A percentile compares a stretch with the other conserved stretches of the same genome.
Conservation (phyloP, 2,329 filamentous ascomycete genomes). For the Colletotrichum lentis region DNA sequence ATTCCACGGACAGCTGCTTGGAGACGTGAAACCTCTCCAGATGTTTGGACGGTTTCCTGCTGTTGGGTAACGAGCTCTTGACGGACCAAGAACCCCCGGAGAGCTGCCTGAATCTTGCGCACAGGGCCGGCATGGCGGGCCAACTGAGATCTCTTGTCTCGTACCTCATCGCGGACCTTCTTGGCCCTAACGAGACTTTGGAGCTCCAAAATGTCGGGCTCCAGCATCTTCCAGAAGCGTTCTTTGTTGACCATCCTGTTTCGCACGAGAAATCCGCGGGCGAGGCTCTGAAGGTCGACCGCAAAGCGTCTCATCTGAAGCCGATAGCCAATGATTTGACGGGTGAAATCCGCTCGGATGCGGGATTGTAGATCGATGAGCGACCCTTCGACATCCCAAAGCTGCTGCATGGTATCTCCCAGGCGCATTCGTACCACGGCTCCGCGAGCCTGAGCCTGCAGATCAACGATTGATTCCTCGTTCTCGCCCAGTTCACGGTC, state of each 20-base stretch:
- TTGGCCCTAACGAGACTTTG: slow-evolving; percentile 82
- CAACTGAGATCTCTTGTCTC: slow-evolving; percentile 65
- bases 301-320: slow-evolving; percentile 85
- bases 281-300: slow-evolving; percentile 78
- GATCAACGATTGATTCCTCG: slow-evolving; percentile 74
- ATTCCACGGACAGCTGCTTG: slow-evolving; percentile 75
- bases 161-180: slow-evolving; percentile 68
- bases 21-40: slow-evolving; percentile 63
- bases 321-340: slow-evolving; percentile 84
- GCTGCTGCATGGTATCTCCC: slow-evolving; percentile 81
- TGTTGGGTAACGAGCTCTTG: slow-evolving; percentile 64
- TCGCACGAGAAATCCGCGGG: slow-evolving; percentile 78
- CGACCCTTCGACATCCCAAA: slow-evolving; percentile 86
- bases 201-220: slow-evolving; percentile 76
- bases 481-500: slow-evolving; percentile 83
- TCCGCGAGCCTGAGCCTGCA: slow-evolving; percentile 88
- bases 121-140: slow-evolving; percentile 69
- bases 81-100: slow-evolving; percentile 73
- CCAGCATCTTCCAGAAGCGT: slow-evolving; percentile 72
- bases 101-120: slow-evolving; percentile 69
- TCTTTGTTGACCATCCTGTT: slow-evolving; percentile 69
- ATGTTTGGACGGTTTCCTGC: slow-evolving; percentile 60
- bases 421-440: slow-evolving; percentile 79
- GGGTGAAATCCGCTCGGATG: slow-evolving; percentile 85
- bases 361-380: slow-evolving; percentile 85